Conservation (phyloP, 78 protist species). For the Isochrysis galbana region DNA sequence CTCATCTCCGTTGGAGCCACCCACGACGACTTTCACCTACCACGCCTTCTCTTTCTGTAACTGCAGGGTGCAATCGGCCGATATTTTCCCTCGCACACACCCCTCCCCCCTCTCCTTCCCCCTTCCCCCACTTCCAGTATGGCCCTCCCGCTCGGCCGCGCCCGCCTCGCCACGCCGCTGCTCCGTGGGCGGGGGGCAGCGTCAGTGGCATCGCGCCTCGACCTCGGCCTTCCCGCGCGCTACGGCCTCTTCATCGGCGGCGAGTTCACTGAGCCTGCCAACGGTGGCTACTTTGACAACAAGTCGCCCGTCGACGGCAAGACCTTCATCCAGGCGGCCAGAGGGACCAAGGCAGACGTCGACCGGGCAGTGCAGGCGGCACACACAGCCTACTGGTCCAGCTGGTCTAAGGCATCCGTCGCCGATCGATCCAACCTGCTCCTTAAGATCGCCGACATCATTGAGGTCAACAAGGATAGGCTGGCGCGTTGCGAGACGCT, state of each 20-base stretch:
- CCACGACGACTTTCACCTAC: too few species aligned
- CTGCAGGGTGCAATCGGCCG: too few species aligned
- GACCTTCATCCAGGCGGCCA: conserved; percentile 44
- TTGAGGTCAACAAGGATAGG: conserved; percentile 49
- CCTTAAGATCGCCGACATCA: conserved; percentile 70
- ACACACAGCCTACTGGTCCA: conserved; percentile 46
- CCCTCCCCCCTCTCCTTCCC: too few species aligned
- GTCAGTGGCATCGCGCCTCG: too few species aligned
- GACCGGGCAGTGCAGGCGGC: conserved; percentile 82
- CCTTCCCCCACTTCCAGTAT: too few species aligned
- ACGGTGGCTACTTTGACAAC: not conserved
- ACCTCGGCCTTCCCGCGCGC: not conserved
- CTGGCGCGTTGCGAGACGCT: conserved; percentile 18
- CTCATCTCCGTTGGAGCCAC: too few species aligned
- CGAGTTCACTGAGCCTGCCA: not conserved
- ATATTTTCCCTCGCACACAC: too few species aligned
- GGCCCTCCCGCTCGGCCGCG: too few species aligned
- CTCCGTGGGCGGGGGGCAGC: too few species aligned
- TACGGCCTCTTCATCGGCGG: not conserved
- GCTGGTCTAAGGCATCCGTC: conserved; percentile 63
- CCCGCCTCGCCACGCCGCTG: too few species aligned
- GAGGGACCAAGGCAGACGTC: conserved; percentile 60
- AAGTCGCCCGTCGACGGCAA: conserved; percentile 35
- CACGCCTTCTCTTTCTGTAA: too few species aligned
- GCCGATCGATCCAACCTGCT: conserved; percentile 61